Conservation (phyloP, 2,329 filamentous ascomycete genomes). For the Graphiopsis chlorocephala region DNA sequence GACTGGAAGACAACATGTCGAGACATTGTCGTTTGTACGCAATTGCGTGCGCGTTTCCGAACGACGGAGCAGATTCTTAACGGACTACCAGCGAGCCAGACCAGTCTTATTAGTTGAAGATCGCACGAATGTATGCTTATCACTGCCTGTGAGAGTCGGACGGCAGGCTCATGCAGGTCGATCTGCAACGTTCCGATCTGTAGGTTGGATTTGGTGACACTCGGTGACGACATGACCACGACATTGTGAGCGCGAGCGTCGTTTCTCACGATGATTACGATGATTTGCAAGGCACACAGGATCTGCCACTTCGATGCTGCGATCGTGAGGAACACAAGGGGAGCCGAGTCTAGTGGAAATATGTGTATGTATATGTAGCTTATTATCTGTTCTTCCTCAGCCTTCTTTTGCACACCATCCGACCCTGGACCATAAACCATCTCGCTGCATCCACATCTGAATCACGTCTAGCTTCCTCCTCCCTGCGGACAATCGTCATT, state of each 20-base stretch:
- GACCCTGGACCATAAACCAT: not conserved
- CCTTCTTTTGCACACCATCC: not conserved
- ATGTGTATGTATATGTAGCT: not conserved
- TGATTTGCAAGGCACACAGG: not conserved
- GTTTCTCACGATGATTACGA: not conserved
- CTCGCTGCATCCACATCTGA: slow-evolving; percentile 6
- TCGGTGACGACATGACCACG: slow-evolving; percentile 14
- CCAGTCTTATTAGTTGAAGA: not conserved
- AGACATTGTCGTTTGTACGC: not conserved
- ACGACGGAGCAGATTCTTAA: not conserved
- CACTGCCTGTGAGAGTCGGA: not conserved
- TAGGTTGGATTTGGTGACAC: not conserved
- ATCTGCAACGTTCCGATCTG: slow-evolving; percentile 11
- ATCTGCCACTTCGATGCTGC: not conserved
- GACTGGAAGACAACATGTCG: not conserved
- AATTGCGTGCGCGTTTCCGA: not conserved
- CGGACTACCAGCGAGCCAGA: not conserved
- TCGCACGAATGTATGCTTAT: slow-evolving; percentile 24
- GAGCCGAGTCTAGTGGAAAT: not conserved
- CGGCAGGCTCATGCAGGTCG: not conserved
- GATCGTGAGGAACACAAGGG: slow-evolving; percentile 1
- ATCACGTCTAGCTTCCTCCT: not conserved
- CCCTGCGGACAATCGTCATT: slow-evolving; percentile 11
- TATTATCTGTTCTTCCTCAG: not conserved
- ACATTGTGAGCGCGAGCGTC: slow-evolving; percentile 4